Base-by-base conservation (phyloP, 495 filamentous ascomycete species). In the Penicillium roqueforti region DNA sequence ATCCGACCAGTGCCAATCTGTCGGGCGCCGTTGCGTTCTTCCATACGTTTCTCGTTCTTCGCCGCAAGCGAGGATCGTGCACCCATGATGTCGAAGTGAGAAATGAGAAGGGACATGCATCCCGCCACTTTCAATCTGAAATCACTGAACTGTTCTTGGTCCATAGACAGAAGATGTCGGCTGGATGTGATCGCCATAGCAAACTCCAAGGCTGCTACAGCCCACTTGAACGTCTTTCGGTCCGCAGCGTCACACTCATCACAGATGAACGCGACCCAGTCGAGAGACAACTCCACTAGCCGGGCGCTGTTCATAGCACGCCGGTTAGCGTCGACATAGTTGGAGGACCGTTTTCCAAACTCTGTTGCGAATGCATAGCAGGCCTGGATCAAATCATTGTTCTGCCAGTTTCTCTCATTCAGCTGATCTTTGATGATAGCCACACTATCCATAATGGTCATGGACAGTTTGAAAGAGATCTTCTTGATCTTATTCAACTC, bases 11-110 rank as follows among this genome's bases (percentile, higher is more conserved):
- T 85, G 61, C 92, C 82, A 58, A 85, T 81, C 55, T 82, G 83
- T 56, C 88, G 78, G 54, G 88, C 83, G n/a, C 84, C 85, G 34
- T 85, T 80, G 25, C 92, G 76, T 62, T 96, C 91, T 47, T 80
- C 77, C 63, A 89, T 79, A 40, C 89, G 81, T 64, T 88, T 89
- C 73, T 97, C 93, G 9, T 89, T 85, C 67, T 96, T 90, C 14
- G 93, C 93, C 2, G 93, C 93, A 45, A 96, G 79, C 11, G 84
- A 96, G 20, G 90, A 95, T 60, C 92, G 80, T 44, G 93, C 93
- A 41, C 95, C 93, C 88, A 98, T 95, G 66, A 98, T 97, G 73
- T 98, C 93, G 60, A 98, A 97, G 66, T 98, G 93, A 6, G 91
- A 96, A 56, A 98, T 97, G 23, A 98, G 80, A 28, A 98, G 81